Base-by-base conservation (phyloP, 225 moss, liverwort and hornwort genomes). In the Ulota crispa region DNA sequence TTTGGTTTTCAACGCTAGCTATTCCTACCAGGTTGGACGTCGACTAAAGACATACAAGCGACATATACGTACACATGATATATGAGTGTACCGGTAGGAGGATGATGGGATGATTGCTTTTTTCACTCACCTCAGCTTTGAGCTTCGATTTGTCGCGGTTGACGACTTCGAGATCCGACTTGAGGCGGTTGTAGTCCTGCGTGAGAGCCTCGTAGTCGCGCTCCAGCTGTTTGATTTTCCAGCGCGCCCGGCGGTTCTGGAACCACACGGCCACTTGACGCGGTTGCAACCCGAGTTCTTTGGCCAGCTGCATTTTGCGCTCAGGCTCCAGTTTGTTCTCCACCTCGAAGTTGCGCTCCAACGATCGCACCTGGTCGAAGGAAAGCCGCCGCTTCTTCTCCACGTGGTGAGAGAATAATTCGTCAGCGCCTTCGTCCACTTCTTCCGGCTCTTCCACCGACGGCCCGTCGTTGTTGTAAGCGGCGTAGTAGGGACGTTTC, bases 261-360 rank as follows among this genome's bases (percentile, higher is more conserved):
- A 95, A 98, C 97, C 97, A 98, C 41, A 98, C 97, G 12, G 97
- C 97, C 2, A 98, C 97, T 75, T 98, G 97, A 13, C 97, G 94
- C 9, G 97, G 97, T 80, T 93, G 95, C 36, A 97, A 87, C 2
- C 97, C 97, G 3, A 97, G 88, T 73, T 97, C 97, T 72, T 93
- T 90, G 4, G 97, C 97, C 28, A 97, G 94, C 87, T 95, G 95
- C 94, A 97, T 93, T 92, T 97, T 97, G 80, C 97, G 89, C 82
- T 97, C 97, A 3, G 97, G 97, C 86, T 97, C 97, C 23, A 97
- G 91, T 83, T 97, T 97, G 77, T 97, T 97, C 89, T 97, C 97
- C 47, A 97, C 81, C 87, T 97, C 97, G 81, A 97, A 97, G 81
- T 94, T 97, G 69, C 91, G 92, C 92, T 97, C 97, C n/a, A 97